Base-by-base conservation (phyloP, 306 rosid genomes). In the Casuarina glauca region DNA sequence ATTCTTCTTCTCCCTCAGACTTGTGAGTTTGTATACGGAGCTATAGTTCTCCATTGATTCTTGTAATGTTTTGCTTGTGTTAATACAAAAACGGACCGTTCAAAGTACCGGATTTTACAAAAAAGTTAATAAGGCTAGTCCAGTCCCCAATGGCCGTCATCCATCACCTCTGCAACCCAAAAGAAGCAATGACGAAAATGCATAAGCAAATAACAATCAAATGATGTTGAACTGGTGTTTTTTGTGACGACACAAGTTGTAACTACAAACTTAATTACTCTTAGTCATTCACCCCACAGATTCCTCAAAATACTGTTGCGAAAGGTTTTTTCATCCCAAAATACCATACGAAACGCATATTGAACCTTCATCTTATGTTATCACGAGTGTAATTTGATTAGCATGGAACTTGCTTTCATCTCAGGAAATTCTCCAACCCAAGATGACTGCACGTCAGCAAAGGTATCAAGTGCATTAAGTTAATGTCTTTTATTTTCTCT, bases 141-240 rank as follows among this genome's bases (percentile, higher is more conserved):
- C 72, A 74, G 50, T 72, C 72, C 36, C 82, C 76, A 45, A 45
- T 55, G 67, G 50, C 77, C 51, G 36, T 70, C 84, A 49, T 79
- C 50, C 38, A 58, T 48, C 87, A 86, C 84, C 78, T 73, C 84
- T 86, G 76, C 77, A 84, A 51, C 52, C 9, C 16, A 70, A 17
- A 73, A 54, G 60, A 63, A 26, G 76, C 58, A 79, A 63, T 39
- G 50, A 71, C 26, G 58, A 78, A 55, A 53, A 72, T 62, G 41
- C 70, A 44, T 45, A 67, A 53, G 12, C 70, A 60, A 73, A 39
- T 20, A 80, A 69, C 46, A 5, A 39, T 26, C 6, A 58, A 57
- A 58, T 58, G 6, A 26, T 3, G 13, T 3, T 38, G 64, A 20
- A 2, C 26, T 58, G 38, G 9, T n/a, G 38, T 58, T 58, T 38